A percentile compares a stretch with the other conserved stretches of the same genome.
These are phyloP conservation scores for Trichoderma aggressivum DNA, from an alignment of 2,329 filamentous ascomycete genomes.

Conservation along the genomic window DNA sequence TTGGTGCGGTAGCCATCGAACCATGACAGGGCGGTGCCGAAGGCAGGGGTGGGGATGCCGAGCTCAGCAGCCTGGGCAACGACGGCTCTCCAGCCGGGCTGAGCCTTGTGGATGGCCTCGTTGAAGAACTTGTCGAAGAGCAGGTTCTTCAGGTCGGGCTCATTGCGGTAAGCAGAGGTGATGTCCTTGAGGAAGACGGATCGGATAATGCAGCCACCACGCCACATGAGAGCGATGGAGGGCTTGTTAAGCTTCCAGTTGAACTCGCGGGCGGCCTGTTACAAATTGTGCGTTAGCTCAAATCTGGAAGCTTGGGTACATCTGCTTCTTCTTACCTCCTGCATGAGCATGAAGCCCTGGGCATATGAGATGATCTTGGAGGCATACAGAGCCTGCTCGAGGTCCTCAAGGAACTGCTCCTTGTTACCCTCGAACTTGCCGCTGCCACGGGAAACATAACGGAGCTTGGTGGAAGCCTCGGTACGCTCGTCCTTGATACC, in stretches of 20 bases:
- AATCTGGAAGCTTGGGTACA: neutral
- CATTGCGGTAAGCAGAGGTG: constrained; percentile 89
- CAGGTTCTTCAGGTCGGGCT: constrained; percentile 95
- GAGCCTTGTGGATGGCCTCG: constrained; percentile 95
- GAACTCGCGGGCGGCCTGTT: constrained; percentile 89
- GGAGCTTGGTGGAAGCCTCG: constrained; percentile 74
- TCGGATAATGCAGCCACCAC: constrained; percentile 98
- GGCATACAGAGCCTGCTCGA: constrained; percentile 97
- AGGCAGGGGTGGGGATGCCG: constrained; percentile 93
- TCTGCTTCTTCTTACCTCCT: constrained; percentile 60
- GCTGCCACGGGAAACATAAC: constrained; percentile 65
- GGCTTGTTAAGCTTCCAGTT: constrained; percentile 99
- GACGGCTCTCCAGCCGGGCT: constrained; percentile 87
- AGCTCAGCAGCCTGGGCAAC: constrained; percentile 88
- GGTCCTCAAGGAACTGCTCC: constrained; percentile 89
- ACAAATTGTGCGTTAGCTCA: neutral
- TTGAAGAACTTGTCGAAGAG: constrained; percentile 99
- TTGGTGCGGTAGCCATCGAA: constrained; percentile 98
- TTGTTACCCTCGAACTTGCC: constrained; percentile 82
- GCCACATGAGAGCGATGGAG: constrained; percentile 99
- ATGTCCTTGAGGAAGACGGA: constrained; percentile 99
- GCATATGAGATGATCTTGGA: constrained; percentile 99
- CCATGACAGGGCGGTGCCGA: constrained; percentile 96
- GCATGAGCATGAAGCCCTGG: constrained; percentile 99
- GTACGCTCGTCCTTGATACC: constrained; percentile 90